Conservation (phyloP, 2,329 filamentous ascomycete species). For the Aspergillus phoenicis region DNA sequence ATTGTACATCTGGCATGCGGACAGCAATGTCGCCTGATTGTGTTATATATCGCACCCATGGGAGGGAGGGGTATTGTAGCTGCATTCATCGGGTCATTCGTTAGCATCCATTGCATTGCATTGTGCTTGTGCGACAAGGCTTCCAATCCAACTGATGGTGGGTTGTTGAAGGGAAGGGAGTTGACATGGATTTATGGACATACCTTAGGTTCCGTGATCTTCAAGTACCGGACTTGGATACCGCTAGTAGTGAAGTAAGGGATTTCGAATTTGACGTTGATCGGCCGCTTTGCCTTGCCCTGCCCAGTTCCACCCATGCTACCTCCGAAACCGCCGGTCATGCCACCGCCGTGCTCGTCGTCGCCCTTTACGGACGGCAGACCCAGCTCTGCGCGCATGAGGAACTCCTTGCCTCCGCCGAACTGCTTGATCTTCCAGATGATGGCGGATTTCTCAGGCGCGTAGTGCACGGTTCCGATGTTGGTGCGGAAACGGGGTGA, state of each 20-base stretch:
- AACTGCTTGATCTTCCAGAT: constrained; percentile 99
- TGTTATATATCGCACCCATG: constrained; percentile 98
- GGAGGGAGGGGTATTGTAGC: constrained; percentile 96
- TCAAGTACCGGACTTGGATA: constrained; percentile 96
- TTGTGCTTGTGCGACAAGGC: neutral
- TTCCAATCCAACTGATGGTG: neutral
- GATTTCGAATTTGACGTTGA: constrained; percentile 99
- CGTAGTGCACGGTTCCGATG: constrained; percentile 95
- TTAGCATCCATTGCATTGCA: neutral
- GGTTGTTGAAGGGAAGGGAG: too few species aligned
- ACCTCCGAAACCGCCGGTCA: constrained; percentile 96
- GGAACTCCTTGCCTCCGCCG: constrained; percentile 95
- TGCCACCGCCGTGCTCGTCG: constrained; percentile 91
- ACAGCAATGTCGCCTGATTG: constrained; percentile 97
- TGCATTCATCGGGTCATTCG: constrained; percentile 41
- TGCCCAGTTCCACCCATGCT: constrained; percentile 91
- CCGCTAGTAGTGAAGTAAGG: constrained; percentile 99
- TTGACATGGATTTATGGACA: constrained; percentile 32
- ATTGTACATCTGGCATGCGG: constrained; percentile 85
- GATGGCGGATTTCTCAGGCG: constrained; percentile 94
- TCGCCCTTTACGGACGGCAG: constrained; percentile 92
- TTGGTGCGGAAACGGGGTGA: constrained; percentile 95
- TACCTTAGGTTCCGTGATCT: constrained; percentile 99
- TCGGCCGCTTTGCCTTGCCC: constrained; percentile 90
- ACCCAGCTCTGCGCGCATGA: constrained; percentile 96